Evolutionary conservation across 129 eudicot species (phyloP).

Genomic region (Pittosporum tobira): DNA sequence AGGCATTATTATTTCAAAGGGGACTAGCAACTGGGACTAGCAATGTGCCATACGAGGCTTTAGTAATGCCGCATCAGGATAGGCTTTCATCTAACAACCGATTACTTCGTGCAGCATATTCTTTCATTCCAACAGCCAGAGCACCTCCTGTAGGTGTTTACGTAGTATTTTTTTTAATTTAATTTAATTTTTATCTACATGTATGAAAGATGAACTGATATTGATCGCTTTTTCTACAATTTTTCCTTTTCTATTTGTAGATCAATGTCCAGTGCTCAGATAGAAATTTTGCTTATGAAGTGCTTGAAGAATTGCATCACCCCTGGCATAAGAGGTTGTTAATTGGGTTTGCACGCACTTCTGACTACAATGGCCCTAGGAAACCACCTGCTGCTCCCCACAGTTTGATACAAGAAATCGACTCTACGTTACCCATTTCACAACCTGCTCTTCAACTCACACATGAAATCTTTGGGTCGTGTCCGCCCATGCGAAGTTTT

Average conservation of each 20-base stretch:
- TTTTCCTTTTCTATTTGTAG: constrained; percentile 31
- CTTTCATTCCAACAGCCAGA: constrained; percentile 83
- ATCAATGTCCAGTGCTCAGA: constrained; percentile 67
- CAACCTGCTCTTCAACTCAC: constrained; percentile 88
- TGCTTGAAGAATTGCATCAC: constrained; percentile 68
- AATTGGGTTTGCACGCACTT: constrained; percentile 85
- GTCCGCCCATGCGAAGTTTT: constrained; percentile 96
- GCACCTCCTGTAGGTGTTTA: constrained; percentile 80
- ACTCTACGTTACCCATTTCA: constrained; percentile 60
- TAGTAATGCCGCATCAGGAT: constrained; percentile 64
- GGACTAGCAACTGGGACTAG: constrained; percentile 58
- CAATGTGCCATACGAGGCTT: constrained; percentile 72
- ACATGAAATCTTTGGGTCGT: constrained; percentile 79
- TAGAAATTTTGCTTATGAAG: constrained; percentile 75
- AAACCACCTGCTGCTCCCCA: constrained; percentile 60
- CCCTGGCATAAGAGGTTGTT: constrained; percentile 90
- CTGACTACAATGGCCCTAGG: constrained; percentile 74
- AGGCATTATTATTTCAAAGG: constrained; percentile 31
- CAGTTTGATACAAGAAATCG: constrained; percentile 75
- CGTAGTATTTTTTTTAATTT: not conserved
- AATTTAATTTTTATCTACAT: not conserved
- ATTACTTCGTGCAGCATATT: constrained; percentile 69
- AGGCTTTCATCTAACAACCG: constrained; percentile 60
- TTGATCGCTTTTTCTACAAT: constrained; percentile 4
- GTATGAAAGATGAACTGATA: not conserved